Percentiles rank a stretch among this genome's conserved stretches.
Conservation (phyloP, 169 alveolate species). For the Plasmodium berghei region DNA sequence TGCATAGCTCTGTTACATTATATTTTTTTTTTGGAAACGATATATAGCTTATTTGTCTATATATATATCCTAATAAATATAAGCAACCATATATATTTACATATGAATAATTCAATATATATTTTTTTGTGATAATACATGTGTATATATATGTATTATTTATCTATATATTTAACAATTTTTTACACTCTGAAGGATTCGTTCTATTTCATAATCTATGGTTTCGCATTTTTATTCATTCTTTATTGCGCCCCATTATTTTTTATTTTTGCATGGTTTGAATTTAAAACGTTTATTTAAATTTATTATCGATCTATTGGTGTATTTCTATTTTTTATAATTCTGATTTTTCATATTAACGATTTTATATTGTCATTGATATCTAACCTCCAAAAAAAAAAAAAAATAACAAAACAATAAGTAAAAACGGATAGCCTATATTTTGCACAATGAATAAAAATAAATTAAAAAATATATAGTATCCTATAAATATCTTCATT, state of each 20-base stretch:
- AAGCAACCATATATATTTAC: not conserved
- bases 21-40: not conserved
- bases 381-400: not conserved
- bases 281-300: not conserved
- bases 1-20: not conserved
- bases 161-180: no score
- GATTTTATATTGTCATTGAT: not conserved
- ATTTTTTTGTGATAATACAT: not conserved
- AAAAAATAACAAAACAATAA: not conserved
- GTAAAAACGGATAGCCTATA: not conserved
- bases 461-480: not conserved
- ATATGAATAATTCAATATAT: not conserved
- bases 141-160: not conserved
- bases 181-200: no score
- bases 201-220: no score
- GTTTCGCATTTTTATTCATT: no score
- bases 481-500: not conserved
- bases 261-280: not conserved
- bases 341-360: not conserved
- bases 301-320: not conserved
- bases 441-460: not conserved
- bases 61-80: not conserved
- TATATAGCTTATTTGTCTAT: not conserved
- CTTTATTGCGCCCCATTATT: not conserved
- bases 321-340: constrained; percentile 4